Percentiles rank a stretch among this genome's conserved stretches.
These are phyloP conservation scores for Blastobotrys apis DNA, from an alignment of 1,139 yeast species.

Conservation along the genomic window DNA sequence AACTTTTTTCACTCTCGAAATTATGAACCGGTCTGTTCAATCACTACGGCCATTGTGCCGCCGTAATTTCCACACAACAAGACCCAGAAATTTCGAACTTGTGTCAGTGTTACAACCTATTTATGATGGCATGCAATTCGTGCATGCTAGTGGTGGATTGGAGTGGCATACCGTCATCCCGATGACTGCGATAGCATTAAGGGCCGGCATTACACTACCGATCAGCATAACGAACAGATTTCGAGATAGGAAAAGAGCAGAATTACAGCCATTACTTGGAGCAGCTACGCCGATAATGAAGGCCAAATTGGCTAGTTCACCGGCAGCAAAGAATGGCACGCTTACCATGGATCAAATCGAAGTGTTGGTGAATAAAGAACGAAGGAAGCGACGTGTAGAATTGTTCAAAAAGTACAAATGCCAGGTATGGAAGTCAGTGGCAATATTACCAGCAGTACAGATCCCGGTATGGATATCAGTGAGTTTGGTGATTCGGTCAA, in stretches of 20 bases:
- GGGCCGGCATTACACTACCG: constrained; percentile 71
- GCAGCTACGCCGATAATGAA: constrained; percentile 75
- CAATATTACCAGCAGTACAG: constrained; percentile 68
- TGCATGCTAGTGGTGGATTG: constrained; percentile 45
- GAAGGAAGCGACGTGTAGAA: constrained; percentile 64
- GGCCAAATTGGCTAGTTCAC: constrained; percentile 54
- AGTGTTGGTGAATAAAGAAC: constrained; percentile 70
- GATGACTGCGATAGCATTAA: constrained; percentile 57
- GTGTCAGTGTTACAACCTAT: constrained; percentile 24
- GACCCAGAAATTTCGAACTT: constrained; percentile 7
- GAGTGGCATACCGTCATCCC: constrained; percentile 90
- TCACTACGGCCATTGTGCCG: not conserved
- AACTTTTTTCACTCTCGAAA: too few relatives aligned
- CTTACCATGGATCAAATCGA: constrained; percentile 74
- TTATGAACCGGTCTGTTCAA: too few relatives aligned
- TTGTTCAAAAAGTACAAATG: constrained; percentile 63
- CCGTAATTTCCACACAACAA: constrained; percentile 7
- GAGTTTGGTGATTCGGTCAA: constrained; percentile 68
- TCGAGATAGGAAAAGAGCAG: constrained; percentile 65
- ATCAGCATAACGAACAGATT: constrained; percentile 67
- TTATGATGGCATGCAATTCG: constrained; percentile 26
- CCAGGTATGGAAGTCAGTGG: constrained; percentile 73
- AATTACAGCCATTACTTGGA: constrained; percentile 54
- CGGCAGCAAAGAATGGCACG: constrained; percentile 40
- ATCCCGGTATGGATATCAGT: constrained; percentile 84